Evolutionary conservation across 2,329 filamentous ascomycete genomes (phyloP).

Genomic region (Colletotrichum sojae): DNA sequence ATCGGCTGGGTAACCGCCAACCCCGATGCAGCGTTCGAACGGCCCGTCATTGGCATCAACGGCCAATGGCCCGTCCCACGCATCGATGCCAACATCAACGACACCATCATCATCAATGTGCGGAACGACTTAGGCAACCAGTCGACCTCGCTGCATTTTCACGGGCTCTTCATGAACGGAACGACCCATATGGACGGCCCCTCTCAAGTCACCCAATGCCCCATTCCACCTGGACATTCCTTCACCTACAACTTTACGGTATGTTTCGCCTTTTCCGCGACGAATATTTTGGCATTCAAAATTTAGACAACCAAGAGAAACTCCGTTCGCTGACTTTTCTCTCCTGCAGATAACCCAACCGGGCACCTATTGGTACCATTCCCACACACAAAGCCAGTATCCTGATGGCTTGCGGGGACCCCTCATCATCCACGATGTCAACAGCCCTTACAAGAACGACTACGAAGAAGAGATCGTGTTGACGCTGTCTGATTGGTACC

Average conservation of each 20-base stretch:
- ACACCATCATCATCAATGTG: slow-evolving; percentile 71
- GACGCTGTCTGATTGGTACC: slow-evolving; percentile 80
- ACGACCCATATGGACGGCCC: slow-evolving; percentile 81
- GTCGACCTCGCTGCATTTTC: slow-evolving; percentile 76
- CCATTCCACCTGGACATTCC: slow-evolving; percentile 73
- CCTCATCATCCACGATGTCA: slow-evolving; percentile 74
- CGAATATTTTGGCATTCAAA: too few species aligned
- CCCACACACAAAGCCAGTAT: slow-evolving; percentile 77
- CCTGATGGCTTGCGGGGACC: slow-evolving; percentile 78
- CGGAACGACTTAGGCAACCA: slow-evolving; percentile 74
- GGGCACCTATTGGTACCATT: slow-evolving; percentile 87
- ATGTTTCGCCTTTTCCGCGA: neutral
- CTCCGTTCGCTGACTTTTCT: too few species aligned
- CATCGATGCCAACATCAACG: slow-evolving; percentile 74
- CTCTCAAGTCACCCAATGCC: slow-evolving; percentile 75
- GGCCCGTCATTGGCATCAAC: slow-evolving; percentile 84
- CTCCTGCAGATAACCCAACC: slow-evolving; percentile 69
- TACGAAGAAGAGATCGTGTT: slow-evolving; percentile 76
- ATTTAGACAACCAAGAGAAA: too few species aligned
- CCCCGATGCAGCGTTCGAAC: slow-evolving; percentile 76
- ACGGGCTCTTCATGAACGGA: slow-evolving; percentile 79
- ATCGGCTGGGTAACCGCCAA: slow-evolving; percentile 80
- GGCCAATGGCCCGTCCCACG: slow-evolving; percentile 80
- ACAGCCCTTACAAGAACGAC: slow-evolving; percentile 68
- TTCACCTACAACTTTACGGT: slow-evolving; percentile 81